Base-by-base conservation (phyloP, 257 asterid species). In the Nicotiana benthamiana region DNA sequence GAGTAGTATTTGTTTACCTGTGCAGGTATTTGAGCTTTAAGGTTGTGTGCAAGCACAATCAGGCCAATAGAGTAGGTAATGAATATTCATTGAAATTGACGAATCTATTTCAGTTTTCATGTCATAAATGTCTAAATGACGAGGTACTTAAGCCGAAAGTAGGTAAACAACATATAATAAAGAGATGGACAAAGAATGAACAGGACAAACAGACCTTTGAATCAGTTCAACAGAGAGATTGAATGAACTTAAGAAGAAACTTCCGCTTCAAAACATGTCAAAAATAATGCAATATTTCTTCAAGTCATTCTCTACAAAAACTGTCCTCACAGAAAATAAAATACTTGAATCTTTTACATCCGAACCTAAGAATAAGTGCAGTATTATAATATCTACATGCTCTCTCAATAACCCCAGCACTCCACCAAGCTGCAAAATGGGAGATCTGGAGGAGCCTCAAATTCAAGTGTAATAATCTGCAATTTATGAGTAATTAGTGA, bases 361-460 rank as follows among this genome's bases (percentile, higher is more conserved):
- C 32, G 43, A 74, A 74, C 27, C 61, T 74, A 48, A 74, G 43
- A 74, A 74, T 46, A 26, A 74, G 9, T 48, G 79, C 79, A 48
- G 79, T 46, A 26, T 16, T 26, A 48, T 74, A 26, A 48, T 74
- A 61, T 74, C 79, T 74, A 74, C 61, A 74, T 24, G 61, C 24
- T 74, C 61, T 74, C 27, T 74, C 79, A 74, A 74, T 74, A 74
- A 74, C 79, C 79, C 79, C 79, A 0, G 43, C 61, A 74, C 79
- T 74, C 79, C 17, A 46, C 61, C 79, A 74, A 74, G 61, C 79
- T 74, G 16, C 79, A 74, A 3, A 51, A 48, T 22, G 36, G 79
- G 78, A 40, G 79, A 74, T 24, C 48, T 74, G 79, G 61, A 74
- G 79, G 43, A 74, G 61, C 79, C 79, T 74, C 61, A 74, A 74